Conservation (phyloP, 768 basidiomycete genomes). For the Auriscalpium orientale region DNA sequence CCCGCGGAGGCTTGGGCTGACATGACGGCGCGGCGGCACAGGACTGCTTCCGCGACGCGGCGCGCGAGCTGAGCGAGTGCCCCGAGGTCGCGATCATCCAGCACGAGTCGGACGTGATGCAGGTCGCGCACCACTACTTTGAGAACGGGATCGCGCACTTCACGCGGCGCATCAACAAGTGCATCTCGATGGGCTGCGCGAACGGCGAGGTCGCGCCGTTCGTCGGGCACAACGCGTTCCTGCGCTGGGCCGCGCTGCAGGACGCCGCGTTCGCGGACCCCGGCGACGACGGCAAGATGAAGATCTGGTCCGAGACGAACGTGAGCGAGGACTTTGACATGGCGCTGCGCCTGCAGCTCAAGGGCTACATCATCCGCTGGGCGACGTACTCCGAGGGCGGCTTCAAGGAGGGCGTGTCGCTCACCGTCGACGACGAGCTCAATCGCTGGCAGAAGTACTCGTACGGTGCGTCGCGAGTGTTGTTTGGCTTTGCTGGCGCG, state of each 20-base stretch:
- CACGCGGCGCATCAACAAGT: conserved; percentile 79
- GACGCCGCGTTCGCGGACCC: conserved; percentile 72
- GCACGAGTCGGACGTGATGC: conserved; percentile 88
- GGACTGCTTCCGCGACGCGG: conserved; percentile 88
- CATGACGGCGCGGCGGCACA: conserved; percentile 17
- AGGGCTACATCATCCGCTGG: conserved; percentile 77
- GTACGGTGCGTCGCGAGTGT: conserved; percentile 41
- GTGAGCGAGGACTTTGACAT: conserved; percentile 84
- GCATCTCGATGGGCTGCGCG: conserved; percentile 71
- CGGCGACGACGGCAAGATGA: conserved; percentile 54
- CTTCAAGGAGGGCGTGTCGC: conserved; percentile 87
- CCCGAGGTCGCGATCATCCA: conserved; percentile 86
- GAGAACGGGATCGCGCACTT: conserved; percentile 88
- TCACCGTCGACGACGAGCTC: conserved; percentile 85
- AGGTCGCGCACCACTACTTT: conserved; percentile 84
- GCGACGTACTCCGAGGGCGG: conserved; percentile 78
- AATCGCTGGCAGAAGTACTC: conserved; percentile 91
- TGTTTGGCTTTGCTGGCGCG: not conserved
- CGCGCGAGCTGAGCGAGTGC: conserved; percentile 73
- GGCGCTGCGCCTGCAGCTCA: conserved; percentile 54
- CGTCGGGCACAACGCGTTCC: conserved; percentile 84
- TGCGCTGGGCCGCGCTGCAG: conserved; percentile 85
- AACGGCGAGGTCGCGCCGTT: conserved; percentile 81
- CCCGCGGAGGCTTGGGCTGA: not conserved
- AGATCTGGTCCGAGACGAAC: conserved; percentile 74